phyloP scores from a whole-genome alignment of 179 eudicot genomes.

The Spergularia azorica region DNA sequence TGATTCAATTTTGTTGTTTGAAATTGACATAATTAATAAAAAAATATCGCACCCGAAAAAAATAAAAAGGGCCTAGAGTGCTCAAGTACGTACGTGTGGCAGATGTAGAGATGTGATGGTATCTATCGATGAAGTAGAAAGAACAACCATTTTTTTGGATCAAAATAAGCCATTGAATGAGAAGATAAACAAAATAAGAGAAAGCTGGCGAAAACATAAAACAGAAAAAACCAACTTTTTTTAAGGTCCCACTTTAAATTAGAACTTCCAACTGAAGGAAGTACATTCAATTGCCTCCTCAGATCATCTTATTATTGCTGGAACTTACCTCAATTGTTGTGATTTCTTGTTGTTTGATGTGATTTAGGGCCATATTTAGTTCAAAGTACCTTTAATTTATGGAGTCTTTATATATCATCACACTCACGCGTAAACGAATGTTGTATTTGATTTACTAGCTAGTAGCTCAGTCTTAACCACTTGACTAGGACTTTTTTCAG shows the following conservation, averaged over 20 bases:
- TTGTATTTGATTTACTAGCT: too few species aligned
- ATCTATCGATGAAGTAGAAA: too few species aligned
- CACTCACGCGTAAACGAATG: too few species aligned
- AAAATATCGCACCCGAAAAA: too few species aligned
- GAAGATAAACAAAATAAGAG: slow-evolving; percentile 13
- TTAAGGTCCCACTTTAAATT: slow-evolving; percentile 31
- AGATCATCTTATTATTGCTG: neutral
- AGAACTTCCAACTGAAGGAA: slow-evolving; percentile 24
- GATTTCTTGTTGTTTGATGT: neutral
- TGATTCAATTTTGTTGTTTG: too few species aligned
- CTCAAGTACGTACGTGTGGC: too few species aligned
- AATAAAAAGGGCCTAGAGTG: too few species aligned
- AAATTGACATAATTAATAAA: too few species aligned
- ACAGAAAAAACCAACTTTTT: slow-evolving; percentile 32
- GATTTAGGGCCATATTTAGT: slow-evolving; percentile 19
- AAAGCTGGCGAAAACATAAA: slow-evolving; percentile 32
- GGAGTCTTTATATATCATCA: neutral
- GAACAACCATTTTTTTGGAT: neutral
- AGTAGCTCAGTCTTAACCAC: too few species aligned
- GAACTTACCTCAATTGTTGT: slow-evolving; percentile 21
- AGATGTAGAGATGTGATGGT: too few species aligned
- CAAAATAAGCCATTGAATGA: slow-evolving; percentile 23
- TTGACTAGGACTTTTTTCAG: too few species aligned
- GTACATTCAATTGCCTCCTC: slow-evolving; percentile 22
- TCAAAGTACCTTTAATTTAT: neutral